Evolutionary conservation across 306 rosid species (phyloP).

Genomic region (Cicer pinnatifidum): DNA sequence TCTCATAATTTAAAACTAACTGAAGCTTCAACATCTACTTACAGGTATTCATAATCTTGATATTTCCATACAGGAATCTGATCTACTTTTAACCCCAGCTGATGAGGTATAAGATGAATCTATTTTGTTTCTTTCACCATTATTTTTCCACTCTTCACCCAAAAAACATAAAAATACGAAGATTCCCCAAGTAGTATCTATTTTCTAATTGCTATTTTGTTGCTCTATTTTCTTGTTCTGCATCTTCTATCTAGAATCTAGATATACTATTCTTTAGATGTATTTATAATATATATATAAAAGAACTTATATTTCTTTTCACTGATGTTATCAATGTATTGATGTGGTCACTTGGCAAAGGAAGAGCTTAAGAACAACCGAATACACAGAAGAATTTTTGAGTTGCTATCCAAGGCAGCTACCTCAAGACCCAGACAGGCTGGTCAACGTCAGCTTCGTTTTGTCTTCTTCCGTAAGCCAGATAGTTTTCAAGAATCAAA

Average conservation of each 20-base stretch:
- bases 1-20: constrained; percentile 13
- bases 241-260: constrained; percentile 14
- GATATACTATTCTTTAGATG: constrained; percentile 4
- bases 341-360: constrained; percentile 63
- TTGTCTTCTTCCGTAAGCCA: constrained; percentile 83
- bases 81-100: constrained; percentile 65
- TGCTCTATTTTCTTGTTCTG: not conserved
- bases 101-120: constrained; percentile 67
- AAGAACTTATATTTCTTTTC: constrained; percentile 23
- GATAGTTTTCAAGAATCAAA: constrained; percentile 65
- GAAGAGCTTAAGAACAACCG: constrained; percentile 84
- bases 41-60: constrained; percentile 67
- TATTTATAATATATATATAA: not conserved
- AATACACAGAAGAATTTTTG: constrained; percentile 80
- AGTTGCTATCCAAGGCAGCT: constrained; percentile 83
- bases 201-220: constrained; percentile 12
- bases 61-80: constrained; percentile 68
- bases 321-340: constrained; percentile 44
- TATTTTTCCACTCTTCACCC: constrained; percentile 27
- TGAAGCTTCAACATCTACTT: constrained; percentile 37
- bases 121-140: constrained; percentile 4
- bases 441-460: constrained; percentile 69
- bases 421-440: constrained; percentile 53
- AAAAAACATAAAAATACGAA: not conserved
- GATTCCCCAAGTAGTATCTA: not conserved